phyloP scores from a whole-genome alignment of 768 basidiomycete species.

The Termitomyces sp. region DNA sequence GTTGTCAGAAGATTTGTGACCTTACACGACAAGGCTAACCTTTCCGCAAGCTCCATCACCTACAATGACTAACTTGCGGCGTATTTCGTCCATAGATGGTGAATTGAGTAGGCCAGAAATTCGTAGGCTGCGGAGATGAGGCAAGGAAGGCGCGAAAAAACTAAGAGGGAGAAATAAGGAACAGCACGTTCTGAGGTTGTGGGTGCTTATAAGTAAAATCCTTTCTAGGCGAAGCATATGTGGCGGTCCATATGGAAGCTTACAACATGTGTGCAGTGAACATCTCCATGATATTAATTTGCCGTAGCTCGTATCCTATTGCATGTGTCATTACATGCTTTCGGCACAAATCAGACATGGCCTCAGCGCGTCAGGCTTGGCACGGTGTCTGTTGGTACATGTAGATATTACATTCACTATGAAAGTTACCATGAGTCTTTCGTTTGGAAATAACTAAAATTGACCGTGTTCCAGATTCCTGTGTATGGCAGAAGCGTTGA shows the following conservation, averaged over 20 bases:
- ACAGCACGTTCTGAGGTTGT: background rate
- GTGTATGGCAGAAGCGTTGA: background rate
- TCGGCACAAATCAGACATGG: background rate
- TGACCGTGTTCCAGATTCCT: background rate
- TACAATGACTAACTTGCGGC: slow-evolving; percentile 97
- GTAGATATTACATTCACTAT: background rate
- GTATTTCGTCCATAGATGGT: slow-evolving; percentile 81
- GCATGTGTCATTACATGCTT: background rate
- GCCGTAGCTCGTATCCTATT: background rate
- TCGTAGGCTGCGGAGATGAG: background rate
- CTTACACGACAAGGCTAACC: slow-evolving; percentile 33
- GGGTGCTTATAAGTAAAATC: background rate
- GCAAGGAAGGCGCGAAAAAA: background rate
- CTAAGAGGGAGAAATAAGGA: background rate
- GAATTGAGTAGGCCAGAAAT: background rate
- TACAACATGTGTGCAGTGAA: background rate
- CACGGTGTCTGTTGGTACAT: background rate
- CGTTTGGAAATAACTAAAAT: background rate
- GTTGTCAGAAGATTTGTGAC: background rate
- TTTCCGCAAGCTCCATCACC: slow-evolving; percentile 98
- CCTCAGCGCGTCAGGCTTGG: background rate
- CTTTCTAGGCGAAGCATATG: background rate
- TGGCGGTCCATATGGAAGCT: background rate
- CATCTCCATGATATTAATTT: background rate
- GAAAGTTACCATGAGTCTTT: background rate